Conservation (phyloP, 495 filamentous ascomycete genomes). For the Collariella sp. region DNA sequence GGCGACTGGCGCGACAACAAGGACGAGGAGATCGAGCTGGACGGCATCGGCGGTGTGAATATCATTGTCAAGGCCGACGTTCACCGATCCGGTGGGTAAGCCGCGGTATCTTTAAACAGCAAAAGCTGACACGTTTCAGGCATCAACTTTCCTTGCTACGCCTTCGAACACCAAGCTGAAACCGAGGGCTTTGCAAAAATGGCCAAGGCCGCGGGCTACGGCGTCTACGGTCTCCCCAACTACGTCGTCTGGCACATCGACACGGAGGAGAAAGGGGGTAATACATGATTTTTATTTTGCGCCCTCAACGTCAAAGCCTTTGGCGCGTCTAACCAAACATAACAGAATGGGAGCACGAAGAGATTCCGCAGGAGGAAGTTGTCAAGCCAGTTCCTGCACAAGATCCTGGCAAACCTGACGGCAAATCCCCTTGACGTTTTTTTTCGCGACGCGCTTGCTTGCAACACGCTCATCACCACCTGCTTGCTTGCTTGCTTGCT, state of each 20-base stretch:
- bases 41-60: conserved; percentile 95
- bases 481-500: too few relatives aligned
- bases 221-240: conserved; percentile 87
- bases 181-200: conserved; percentile 98
- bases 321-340: too few relatives aligned
- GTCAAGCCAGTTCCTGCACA: too few relatives aligned
- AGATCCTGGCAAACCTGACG: too few relatives aligned
- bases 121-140: conserved; percentile 40
- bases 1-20: conserved; percentile 88
- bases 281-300: conserved; percentile 35
- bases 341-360: too few relatives aligned
- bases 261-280: conserved; percentile 93
- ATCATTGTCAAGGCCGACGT: conserved; percentile 97
- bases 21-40: conserved; percentile 80
- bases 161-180: conserved; percentile 98
- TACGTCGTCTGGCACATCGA: conserved; percentile 99
- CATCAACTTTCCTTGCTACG: conserved; percentile 94
- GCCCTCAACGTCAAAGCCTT: too few relatives aligned
- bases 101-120: too few relatives aligned
- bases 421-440: too few relatives aligned
- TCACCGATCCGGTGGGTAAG: conserved; percentile 70
- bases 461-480: too few relatives aligned
- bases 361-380: too few relatives aligned
- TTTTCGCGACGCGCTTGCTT: too few relatives aligned
- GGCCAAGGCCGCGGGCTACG: conserved; percentile 94